Base-by-base conservation (phyloP, 768 basidiomycete species). In the Cantharellus anzutake region DNA sequence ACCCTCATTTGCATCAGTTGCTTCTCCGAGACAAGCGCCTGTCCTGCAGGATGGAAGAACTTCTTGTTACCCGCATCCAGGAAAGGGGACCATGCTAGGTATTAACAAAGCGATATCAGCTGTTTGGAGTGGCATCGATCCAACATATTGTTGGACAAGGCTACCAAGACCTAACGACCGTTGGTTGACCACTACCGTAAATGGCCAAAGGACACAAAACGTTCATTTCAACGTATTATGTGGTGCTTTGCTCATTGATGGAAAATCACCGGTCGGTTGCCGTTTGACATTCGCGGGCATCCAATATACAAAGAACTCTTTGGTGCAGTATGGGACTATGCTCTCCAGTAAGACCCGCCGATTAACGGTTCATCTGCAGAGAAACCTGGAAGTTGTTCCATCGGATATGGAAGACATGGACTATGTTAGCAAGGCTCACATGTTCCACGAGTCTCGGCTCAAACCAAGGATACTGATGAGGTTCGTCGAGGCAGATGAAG, bases 161-260 rank as follows among this genome's bases (percentile, higher is more conserved):
- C 37, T 59, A 5, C 11, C 52, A 7, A 20, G 11, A 59, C 58
- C 58, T 7, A 59, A 57, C 37, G 55, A 57, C 16, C 55, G 58
- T 20, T 59, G 58, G 58, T n/a, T 57, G 16, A 59, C n/a, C 56
- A 59, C 58, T 29, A 59, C 16, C 37, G 5, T n/a, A 7, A 7
- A 7, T 57, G 5, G 16, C 1, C 11, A 16, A 51, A 51, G 37
- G 11, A 58, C 58, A 7, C 57, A 41, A 58, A n/a, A n/a, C 29
- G 55, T 59, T 5, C 58, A 59, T n/a, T 5, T 59, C 5, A 59
- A 57, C 51, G 5, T 59, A 16, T n/a, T 59, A 5, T 7, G 7
- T n/a, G 58, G 58, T 11, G 5, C 5, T 20, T 41, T 59, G 16
- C 40, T 59, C 5, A 37, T 59, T 52, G 37, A 59, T 57, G 58